Base-by-base conservation (phyloP, 257 asterid species). In the Ophiorrhiza pumila region DNA sequence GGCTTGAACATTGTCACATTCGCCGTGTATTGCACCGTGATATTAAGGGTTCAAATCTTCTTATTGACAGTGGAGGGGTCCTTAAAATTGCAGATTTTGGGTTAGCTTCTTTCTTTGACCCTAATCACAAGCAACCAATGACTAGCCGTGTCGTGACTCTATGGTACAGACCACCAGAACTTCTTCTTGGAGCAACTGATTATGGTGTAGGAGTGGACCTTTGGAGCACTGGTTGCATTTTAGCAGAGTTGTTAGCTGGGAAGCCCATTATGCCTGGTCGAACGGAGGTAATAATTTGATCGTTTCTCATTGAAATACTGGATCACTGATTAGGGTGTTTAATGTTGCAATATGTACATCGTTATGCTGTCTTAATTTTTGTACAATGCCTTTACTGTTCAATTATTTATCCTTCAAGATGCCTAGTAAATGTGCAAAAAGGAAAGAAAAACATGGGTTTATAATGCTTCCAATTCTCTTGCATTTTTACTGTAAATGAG, bases 211-310 rank as follows among this genome's bases (percentile, higher is more conserved):
- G 97, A n/a, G 85, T 91, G 68, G 97, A 91, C 79, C 91, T 91
- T 69, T 91, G 97, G 97, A 91, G 97, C 52, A 90, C 96, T 39
- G 97, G 97, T 37, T 91, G 97, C 79, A 91, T 91, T 81, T 84
- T 91, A 70, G 97, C 96, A 0, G 97, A 91, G 83, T 78, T 91
- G 65, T 88, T 89, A 79, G 89, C 93, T 62, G 96, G 95, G 80
- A 91, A 88, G 83, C 97, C 97, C 73, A 85, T 89, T 69, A 89
- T 91, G 97, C 92, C 97, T 5, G 97, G 97, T 11, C 90, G 97
- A 15, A 91, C 97, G 7, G 97, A 91, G 97, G 97, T 91, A 77
- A 46, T 22, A 34, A 37, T 47, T 65, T n/a, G 35, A 29, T 37
- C 42, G 53, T 49, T 67, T 32, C 34, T 42, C 42, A 29, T 75